Evolutionary conservation across 495 filamentous ascomycete species (phyloP), one percentile per base, ranked within the genome.

Genomic region (Melanomma pulvis-pyrius): DNA sequence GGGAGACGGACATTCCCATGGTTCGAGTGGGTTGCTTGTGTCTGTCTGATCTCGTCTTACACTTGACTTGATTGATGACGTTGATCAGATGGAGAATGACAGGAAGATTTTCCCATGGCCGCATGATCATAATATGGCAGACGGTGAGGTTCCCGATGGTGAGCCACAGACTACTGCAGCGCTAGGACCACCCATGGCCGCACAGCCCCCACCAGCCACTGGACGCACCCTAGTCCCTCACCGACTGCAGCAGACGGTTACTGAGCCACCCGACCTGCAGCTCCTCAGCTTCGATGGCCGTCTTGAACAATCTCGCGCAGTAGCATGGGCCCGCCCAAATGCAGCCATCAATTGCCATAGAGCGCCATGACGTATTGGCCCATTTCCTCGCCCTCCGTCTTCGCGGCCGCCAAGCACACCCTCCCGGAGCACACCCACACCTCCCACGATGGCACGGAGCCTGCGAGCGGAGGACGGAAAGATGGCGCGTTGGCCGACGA

Each of bases 361-460:
- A 67, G 57, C 39, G 68, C 68, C 68, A 71, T 71, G 69, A 71
- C 69, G 69, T 71, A 71, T 59, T 71, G 69, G 69, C 69, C 69
- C 30, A 63, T 71, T 29, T 68, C 64, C 21, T 67, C 69, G 36
- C 69, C 69, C 46, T 68, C 69, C 34, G 69, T 71, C 21, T 68
- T 65, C 44, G 65, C 76, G 22, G 64, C 73, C 46, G 68, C 63
- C 52, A 77, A 75, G 61, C 69, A 75, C n/a, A 67, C 67, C 47
- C 51, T 54, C 29, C 26, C 39, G 30, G 34, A 57, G n/a, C 25
- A 32, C 46, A 13, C 47, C 11, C 19, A 44, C 0, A 50, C 36
- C 22, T 68, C 65, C 15, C 25, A 69, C 52, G 68, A 73, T 48
- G 71, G 72, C 30, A 52, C 50, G 47, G 47, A 61, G 22, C 54